Evolutionary conservation across 2,329 filamentous ascomycete species (phyloP).

Genomic region (Ustulina deusta): DNA sequence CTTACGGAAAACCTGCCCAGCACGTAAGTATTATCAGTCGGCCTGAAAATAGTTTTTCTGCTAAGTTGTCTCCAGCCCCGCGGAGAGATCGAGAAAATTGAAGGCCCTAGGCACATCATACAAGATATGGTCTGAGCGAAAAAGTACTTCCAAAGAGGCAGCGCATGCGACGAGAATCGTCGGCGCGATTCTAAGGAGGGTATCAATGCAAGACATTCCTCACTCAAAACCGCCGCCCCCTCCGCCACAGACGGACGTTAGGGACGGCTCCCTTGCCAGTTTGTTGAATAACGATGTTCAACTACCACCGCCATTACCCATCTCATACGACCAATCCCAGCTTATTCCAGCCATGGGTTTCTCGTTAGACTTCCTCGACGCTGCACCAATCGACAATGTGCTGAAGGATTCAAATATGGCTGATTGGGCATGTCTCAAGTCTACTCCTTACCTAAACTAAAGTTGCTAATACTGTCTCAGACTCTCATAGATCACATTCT

Average conservation of each 20-base stretch:
- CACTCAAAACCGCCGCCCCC: conserved; percentile 41
- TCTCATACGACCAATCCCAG: conserved; percentile 43
- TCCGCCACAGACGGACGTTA: conserved; percentile 46
- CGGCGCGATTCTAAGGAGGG: conserved; percentile 56
- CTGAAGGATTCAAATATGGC: conserved; percentile 51
- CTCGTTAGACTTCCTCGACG: conserved; percentile 51
- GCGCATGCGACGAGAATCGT: conserved; percentile 58
- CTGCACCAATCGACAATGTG: conserved; percentile 54
- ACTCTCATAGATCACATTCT: conserved; percentile 49
- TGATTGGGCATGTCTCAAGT: conserved; percentile 55
- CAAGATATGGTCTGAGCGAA: conserved; percentile 58
- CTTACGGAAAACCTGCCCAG: conserved; percentile 56
- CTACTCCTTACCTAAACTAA: background rate
- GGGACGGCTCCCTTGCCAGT: conserved; percentile 50
- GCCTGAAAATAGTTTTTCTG: background rate
- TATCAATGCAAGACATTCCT: conserved; percentile 50
- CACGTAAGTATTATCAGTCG: conserved; percentile 49
- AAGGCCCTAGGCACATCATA: conserved; percentile 56
- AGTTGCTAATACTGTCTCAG: conserved; percentile 41
- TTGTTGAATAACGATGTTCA: conserved; percentile 51
- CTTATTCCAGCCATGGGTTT: conserved; percentile 46
- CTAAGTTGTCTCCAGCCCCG: conserved; percentile 42
- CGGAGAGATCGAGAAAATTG: conserved; percentile 53
- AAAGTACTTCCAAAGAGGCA: conserved; percentile 56
- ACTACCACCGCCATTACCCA: conserved; percentile 37